These are phyloP conservation scores for Sequoiadendron giganteum DNA, from an alignment of 75 land plant genomes.

Conservation along the genomic window DNA sequence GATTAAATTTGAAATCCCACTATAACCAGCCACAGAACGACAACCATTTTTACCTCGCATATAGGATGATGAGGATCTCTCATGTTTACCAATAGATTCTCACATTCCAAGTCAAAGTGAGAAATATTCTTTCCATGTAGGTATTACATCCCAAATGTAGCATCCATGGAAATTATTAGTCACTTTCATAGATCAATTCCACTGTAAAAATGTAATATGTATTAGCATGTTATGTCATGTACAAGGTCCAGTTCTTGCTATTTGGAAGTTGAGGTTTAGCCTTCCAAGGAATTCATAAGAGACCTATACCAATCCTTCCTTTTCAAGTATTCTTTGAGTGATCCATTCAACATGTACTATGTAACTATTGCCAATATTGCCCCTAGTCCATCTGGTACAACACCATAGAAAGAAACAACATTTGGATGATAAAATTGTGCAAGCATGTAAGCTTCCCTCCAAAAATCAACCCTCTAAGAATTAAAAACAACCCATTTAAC, in stretches of 20 bases:
- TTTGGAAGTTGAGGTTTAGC: background rate
- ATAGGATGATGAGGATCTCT: no score
- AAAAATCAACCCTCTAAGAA: constrained; percentile 77
- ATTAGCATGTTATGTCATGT: background rate
- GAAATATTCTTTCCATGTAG: constrained; percentile 82
- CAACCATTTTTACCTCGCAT: constrained; percentile 47
- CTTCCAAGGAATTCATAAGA: background rate
- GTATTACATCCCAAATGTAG: constrained; percentile 91
- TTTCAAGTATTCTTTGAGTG: constrained; percentile 70
- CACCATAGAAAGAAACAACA: constrained; percentile 97
- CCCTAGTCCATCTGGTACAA: constrained; percentile 94
- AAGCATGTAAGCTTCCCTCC: constrained; percentile 86
- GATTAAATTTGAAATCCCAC: background rate
- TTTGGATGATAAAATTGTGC: constrained; percentile 91
- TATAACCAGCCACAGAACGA: background rate
- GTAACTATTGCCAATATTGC: constrained; percentile 92
- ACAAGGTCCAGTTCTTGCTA: background rate
- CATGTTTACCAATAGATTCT: constrained; percentile 75
- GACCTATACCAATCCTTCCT: constrained; percentile 6
- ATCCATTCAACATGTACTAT: constrained; percentile 98
- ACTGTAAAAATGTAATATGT: constrained; percentile 29
- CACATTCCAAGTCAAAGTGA: constrained; percentile 88
- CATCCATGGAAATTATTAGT: constrained; percentile 80
- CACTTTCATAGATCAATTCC: constrained; percentile 63
- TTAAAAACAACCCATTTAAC: background rate